Evolutionary conservation across 2,329 filamentous ascomycete species (phyloP), one percentile per base, ranked within the genome.

Genomic region (Aspergillus sp.): DNA sequence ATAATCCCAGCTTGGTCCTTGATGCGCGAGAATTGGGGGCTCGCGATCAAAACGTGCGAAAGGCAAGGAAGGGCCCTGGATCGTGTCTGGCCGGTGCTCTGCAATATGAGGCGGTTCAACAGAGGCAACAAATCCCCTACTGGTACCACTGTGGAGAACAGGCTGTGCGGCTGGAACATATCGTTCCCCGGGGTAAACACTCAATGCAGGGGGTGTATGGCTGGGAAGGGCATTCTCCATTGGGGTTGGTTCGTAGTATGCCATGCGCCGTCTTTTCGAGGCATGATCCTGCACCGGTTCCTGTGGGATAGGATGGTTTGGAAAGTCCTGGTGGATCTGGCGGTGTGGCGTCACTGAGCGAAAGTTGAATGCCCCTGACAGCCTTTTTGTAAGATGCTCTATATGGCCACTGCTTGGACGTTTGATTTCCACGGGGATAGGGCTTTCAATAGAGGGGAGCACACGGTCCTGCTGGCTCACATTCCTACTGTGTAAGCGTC

Each of bases 371-470:
- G 56, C 64, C 59, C 66, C 63, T 15, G 72, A 69, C 66, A 73
- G 73, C 54, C 68, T 69, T 62, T 70, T 70, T 31, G 72, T 58
- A 64, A 75, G 59, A n/a, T 68, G 61, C 25, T 73, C 71, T 57
- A 75, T 64, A 34, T 68, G 64, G 50, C 64, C 64, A 62, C 58
- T 61, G 48, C 70, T 69, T 55, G 65, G 61, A 15, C 63, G 65
- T 61, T 69, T 71, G 60, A 58, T 67, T 46, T 73, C 68, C 54
- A 56, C 28, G 43, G 69, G 57, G 54, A 67, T 60, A 45, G 70
- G 67, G 56, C 54, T 59, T 61, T 79, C 77, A 65, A 79, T 77
- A 38, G 76, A 78, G 17, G 74, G 76, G 15, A 78, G 62, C 51
- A 71, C 70, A 49, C 65, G 69, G 53, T 75, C 71, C 68, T 72